Conservation (phyloP, 192 early-diverging fungal species). For the Backusella macrospora region DNA sequence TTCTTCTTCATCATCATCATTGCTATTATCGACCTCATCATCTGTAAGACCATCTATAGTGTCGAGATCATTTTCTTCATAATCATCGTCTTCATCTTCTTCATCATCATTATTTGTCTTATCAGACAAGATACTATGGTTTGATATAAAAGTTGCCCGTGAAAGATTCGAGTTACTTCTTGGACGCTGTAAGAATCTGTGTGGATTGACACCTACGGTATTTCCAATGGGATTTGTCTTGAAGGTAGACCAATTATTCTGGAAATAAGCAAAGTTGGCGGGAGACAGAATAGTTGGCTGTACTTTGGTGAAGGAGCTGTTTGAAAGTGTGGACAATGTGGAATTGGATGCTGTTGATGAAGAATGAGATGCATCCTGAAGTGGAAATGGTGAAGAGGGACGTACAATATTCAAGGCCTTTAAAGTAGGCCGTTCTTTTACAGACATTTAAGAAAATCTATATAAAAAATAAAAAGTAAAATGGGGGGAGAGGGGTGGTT, state of each 20-base stretch:
- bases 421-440: constrained; percentile 18
- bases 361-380: constrained; percentile 28
- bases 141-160: constrained; percentile 10
- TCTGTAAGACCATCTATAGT: constrained; percentile 28
- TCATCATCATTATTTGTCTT: background rate
- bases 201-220: constrained; percentile 17
- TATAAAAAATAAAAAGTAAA: constrained; percentile 4
- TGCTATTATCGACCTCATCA: background rate
- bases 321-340: constrained; percentile 9
- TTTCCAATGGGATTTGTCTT: constrained; percentile 10
- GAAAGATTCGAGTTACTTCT: constrained; percentile 25
- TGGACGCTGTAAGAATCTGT: constrained; percentile 20
- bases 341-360: constrained; percentile 30
- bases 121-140: background rate
- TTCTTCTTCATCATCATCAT: background rate
- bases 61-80: constrained; percentile 20
- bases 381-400: constrained; percentile 18
- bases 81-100: background rate
- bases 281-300: constrained; percentile 25
- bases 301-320: constrained; percentile 15
- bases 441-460: constrained; percentile 10
- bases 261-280: constrained; percentile 13
- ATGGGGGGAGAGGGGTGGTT: background rate
- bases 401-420: constrained; percentile 41
- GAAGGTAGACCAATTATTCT: constrained; percentile 6